phyloP scores from a whole-genome alignment of 176 grass and related monocot genomes.

The Musa itinerans region DNA sequence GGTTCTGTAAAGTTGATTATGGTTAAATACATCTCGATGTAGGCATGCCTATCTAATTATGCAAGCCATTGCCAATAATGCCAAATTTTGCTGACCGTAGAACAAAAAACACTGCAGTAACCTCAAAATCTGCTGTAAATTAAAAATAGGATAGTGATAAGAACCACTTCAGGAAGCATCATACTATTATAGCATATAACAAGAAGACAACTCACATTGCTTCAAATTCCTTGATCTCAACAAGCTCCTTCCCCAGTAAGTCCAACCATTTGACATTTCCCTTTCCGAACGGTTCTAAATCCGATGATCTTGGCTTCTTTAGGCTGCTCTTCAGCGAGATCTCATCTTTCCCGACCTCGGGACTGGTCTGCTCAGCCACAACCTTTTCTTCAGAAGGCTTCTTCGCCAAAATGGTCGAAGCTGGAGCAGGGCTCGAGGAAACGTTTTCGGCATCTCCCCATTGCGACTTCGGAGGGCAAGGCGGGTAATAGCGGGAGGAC shows the following conservation, averaged over 20 bases:
- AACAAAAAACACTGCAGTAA: neutral
- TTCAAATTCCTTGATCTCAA: slow-evolving; percentile 66
- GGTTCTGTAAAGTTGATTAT: neutral
- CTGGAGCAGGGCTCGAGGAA: neutral
- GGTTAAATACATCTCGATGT: neutral
- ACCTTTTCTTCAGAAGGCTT: slow-evolving; percentile 30
- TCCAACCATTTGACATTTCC: slow-evolving; percentile 92
- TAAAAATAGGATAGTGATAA: neutral
- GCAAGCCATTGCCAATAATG: neutral
- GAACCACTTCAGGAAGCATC: slow-evolving; percentile 10
- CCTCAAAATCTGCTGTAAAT: no score
- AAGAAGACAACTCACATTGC: slow-evolving; percentile 46
- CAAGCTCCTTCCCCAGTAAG: slow-evolving; percentile 79
- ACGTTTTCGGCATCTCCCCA: slow-evolving; percentile 2
- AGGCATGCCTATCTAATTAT: neutral
- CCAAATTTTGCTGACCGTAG: neutral
- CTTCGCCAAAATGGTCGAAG: neutral
- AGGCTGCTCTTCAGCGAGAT: slow-evolving; percentile 52
- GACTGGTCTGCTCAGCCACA: slow-evolving; percentile 11
- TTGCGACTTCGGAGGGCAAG: neutral
- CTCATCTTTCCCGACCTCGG: slow-evolving; percentile 23
- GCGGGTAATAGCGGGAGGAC: neutral
- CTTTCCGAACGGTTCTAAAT: slow-evolving; percentile 29
- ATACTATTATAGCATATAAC: neutral
- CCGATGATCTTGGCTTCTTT: slow-evolving; percentile 38